Percentiles rank a stretch among this genome's conserved stretches.
These are phyloP conservation scores for Clitopilus hobsonii DNA, from an alignment of 768 basidiomycete genomes.

Conservation along the genomic window DNA sequence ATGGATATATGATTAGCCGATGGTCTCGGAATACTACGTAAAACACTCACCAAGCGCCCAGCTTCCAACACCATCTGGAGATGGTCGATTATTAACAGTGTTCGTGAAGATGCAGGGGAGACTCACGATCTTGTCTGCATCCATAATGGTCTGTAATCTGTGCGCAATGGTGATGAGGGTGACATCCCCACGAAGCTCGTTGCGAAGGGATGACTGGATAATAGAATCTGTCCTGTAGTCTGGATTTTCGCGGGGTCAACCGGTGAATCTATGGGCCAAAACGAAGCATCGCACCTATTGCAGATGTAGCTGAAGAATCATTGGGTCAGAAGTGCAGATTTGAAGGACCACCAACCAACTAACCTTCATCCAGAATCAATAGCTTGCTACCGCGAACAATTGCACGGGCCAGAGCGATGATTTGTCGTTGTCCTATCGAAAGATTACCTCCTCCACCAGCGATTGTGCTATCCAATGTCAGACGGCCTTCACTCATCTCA, in stretches of 20 bases:
- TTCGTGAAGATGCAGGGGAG: neutral
- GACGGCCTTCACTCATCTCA: constrained; percentile 42
- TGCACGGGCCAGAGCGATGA: constrained; percentile 62
- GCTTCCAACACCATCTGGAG: constrained; percentile 48
- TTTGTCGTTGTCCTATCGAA: constrained; percentile 73
- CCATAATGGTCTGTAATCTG: constrained; percentile 63
- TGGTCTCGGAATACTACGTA: neutral
- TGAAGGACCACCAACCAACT: constrained; percentile 18
- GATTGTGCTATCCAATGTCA: constrained; percentile 41
- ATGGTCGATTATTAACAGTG: constrained; percentile 6
- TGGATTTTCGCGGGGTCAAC: constrained; percentile 8
- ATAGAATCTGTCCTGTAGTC: constrained; percentile 63
- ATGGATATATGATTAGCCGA: neutral
- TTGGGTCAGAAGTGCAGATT: constrained; percentile 31
- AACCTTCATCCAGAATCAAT: constrained; percentile 61
- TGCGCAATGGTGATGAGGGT: constrained; percentile 70
- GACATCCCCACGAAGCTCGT: constrained; percentile 55
- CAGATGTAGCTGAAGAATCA: constrained; percentile 36
- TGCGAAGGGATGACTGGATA: constrained; percentile 66
- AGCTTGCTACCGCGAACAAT: constrained; percentile 55
- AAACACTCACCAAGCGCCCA: constrained; percentile 40
- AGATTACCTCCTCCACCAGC: constrained; percentile 63
- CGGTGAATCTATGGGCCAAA: neutral
- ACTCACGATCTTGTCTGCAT: constrained; percentile 53
- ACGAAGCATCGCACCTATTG: constrained; percentile 32